Conservation (phyloP, 1,139 yeast genomes). For the Suhomyces guaymorum region DNA sequence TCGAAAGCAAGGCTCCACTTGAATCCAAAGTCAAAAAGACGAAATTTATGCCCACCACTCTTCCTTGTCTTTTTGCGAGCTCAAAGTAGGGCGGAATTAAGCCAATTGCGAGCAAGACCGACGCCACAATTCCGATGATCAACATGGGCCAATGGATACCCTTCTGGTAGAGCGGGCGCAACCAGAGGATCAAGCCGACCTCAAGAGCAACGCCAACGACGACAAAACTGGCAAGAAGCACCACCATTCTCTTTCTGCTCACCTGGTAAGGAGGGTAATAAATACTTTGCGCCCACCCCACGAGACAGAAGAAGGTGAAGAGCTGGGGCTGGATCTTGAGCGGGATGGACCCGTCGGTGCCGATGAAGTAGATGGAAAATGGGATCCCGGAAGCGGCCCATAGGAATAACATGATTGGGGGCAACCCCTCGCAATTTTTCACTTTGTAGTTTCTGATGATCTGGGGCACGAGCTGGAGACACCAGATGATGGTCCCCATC, state of each 20-base stretch:
- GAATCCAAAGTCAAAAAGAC: constrained; percentile 77
- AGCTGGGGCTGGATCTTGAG: constrained; percentile 84
- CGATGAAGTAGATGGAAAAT: constrained; percentile 76
- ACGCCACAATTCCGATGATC: constrained; percentile 77
- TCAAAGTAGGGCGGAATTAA: constrained; percentile 89
- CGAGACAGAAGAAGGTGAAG: constrained; percentile 68
- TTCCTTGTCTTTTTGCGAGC: constrained; percentile 71
- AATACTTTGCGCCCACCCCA: constrained; percentile 71
- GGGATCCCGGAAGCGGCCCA: constrained; percentile 88
- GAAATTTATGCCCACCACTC: constrained; percentile 87
- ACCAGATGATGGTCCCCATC: constrained; percentile 87
- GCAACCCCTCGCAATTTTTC: constrained; percentile 85
- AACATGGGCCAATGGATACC: constrained; percentile 75
- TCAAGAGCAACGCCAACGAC: constrained; percentile 59
- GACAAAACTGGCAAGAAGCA: constrained; percentile 39
- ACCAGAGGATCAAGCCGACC: constrained; percentile 69
- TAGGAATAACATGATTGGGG: constrained; percentile 77
- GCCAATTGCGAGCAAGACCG: constrained; percentile 73
- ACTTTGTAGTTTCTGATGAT: constrained; percentile 66
- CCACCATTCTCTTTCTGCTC: constrained; percentile 37
- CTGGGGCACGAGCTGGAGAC: constrained; percentile 86
- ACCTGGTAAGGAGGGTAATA: constrained; percentile 74
- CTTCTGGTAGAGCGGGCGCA: constrained; percentile 62
- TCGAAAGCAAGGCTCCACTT: constrained; percentile 75
- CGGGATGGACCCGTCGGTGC: constrained; percentile 71